Evolutionary conservation across 2,329 filamentous ascomycete species (phyloP).

Genomic region (Scedosporium apiospermum): DNA sequence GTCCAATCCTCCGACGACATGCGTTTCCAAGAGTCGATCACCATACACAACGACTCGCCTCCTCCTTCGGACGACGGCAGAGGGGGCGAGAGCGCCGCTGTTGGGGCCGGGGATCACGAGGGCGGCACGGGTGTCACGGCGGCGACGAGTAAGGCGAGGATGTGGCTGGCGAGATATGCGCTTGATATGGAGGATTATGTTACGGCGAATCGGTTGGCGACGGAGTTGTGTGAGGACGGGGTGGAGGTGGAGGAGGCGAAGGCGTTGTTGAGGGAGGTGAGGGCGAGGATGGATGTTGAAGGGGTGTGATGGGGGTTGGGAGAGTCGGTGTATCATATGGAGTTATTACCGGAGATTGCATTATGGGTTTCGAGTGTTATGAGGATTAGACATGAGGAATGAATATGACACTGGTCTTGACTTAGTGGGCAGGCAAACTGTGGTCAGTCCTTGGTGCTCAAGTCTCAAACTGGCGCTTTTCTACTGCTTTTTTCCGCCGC

Average conservation of each 20-base stretch:
- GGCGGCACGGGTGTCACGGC: constrained; percentile 73
- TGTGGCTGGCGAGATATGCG: constrained; percentile 85
- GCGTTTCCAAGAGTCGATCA: constrained; percentile 37
- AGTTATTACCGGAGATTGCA: not conserved
- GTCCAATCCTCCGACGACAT: constrained; percentile 30
- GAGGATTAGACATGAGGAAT: not conserved
- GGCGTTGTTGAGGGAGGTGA: constrained; percentile 77
- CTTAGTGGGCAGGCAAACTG: too few relatives aligned
- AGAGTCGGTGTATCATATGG: constrained; percentile 10
- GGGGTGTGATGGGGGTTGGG: constrained; percentile 17
- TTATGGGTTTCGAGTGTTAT: not conserved
- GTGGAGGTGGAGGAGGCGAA: constrained; percentile 97
- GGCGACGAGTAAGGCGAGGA: constrained; percentile 81
- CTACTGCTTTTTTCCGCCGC: not conserved
- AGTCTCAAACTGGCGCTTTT: not conserved
- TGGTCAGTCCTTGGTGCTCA: too few relatives aligned
- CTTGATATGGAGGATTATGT: constrained; percentile 67
- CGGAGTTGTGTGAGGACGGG: constrained; percentile 89
- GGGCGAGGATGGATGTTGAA: constrained; percentile 59
- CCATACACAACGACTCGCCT: constrained; percentile 47
- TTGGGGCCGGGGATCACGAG: constrained; percentile 2
- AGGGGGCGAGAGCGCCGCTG: constrained; percentile 16
- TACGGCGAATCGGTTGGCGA: constrained; percentile 70
- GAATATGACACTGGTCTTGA: not conserved
- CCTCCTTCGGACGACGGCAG: constrained; percentile 26